Base-by-base conservation (phyloP, 306 rosid species). In the Sicyos baderoa region DNA sequence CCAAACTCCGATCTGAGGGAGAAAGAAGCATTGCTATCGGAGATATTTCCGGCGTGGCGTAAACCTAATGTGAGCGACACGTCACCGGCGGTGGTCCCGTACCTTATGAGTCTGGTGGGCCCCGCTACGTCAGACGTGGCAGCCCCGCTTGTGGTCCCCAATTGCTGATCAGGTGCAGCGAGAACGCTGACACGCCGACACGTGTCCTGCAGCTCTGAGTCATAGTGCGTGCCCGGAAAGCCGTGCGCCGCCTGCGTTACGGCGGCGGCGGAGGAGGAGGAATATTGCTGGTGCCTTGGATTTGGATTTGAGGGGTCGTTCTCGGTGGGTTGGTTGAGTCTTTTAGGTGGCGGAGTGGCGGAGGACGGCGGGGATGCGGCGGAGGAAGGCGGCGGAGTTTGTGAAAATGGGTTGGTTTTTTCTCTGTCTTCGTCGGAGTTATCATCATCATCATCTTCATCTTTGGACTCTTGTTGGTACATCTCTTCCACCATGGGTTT, bases 401-500 rank as follows among this genome's bases (percentile, higher is more conserved):
- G 96, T 79, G 94, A 85, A 62, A 42, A 70, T 7, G 8, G 16
- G 69, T 78, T 78, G 81, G 32, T 83, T 37, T 37, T 37, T 60
- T 73, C 83, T 81, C 71, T 75, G 55, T 57, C 78, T 66, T 55
- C 68, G 18, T 60, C 67, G 4, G 23, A 16, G 9, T 32, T 29
- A 1, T 60, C 48, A 9, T 60, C n/a, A 32, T 59, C 23, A 4
- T 74, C 68, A 6, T 48, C 70, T 69, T 84, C 72, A 70, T 84
- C 96, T 75, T 88, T 88, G 45, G 76, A 73, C 78, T 94, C 99
- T 83, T 90, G 95, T 74, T 94, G 97, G 79, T 94, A 94, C 99
- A 94, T 94, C 55, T 94, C 97, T 79, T 94, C 99, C 64, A 94
- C 99, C 99, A 94, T 94, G 77, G 99, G 99, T 86, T 94, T 94